Percentiles rank a stretch among this genome's conserved stretches.
Conservation (phyloP, 2,329 filamentous ascomycete species). For the Penicillium sp. region DNA sequence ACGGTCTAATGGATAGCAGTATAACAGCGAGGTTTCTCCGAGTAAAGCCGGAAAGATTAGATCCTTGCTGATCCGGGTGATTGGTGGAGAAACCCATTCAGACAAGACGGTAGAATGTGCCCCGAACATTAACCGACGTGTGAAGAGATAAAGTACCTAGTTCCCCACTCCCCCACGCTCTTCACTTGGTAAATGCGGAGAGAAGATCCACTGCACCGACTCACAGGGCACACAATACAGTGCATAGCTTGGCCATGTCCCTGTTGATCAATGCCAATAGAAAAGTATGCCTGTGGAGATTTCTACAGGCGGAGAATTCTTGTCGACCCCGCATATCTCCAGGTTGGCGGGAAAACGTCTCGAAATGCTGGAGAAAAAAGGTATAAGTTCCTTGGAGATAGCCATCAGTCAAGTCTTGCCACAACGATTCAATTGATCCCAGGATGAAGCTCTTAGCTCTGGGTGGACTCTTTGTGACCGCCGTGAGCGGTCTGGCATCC, state of each 20-base stretch:
- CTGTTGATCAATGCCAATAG: background rate
- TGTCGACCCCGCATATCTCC: background rate
- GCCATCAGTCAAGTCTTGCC: background rate
- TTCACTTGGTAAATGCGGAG: conserved; percentile 20
- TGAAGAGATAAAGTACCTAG: background rate
- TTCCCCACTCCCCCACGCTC: background rate
- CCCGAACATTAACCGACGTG: background rate
- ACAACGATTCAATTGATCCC: background rate
- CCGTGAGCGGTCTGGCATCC: conserved; percentile 18
- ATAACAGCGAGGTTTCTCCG: background rate
- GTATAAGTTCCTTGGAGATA: background rate
- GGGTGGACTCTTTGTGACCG: conserved; percentile 21
- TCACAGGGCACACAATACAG: background rate
- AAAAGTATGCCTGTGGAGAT: background rate
- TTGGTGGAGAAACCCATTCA: background rate
- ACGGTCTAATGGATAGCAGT: background rate
- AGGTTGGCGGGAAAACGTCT: background rate
- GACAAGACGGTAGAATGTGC: background rate
- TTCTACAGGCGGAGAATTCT: conserved; percentile 3
- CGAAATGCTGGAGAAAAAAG: background rate
- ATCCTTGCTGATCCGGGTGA: background rate
- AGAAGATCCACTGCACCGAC: background rate
- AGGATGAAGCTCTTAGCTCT: conserved; percentile 28
- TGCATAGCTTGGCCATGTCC: background rate
- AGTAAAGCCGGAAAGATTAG: background rate